These are phyloP conservation scores for Xylariaceae sp. DNA, from an alignment of 2,329 filamentous ascomycete species.

Conservation along the genomic window DNA sequence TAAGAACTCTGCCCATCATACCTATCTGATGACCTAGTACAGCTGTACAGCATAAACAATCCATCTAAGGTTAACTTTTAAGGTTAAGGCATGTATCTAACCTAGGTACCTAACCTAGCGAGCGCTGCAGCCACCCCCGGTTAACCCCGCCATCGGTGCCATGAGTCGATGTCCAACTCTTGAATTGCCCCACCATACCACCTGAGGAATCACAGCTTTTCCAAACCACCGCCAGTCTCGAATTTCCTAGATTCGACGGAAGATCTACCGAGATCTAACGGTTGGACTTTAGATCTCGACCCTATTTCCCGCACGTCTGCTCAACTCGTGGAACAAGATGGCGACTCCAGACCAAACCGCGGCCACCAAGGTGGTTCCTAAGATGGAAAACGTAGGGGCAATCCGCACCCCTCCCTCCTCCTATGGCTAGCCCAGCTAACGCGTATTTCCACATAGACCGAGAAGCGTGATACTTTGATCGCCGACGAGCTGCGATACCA, in stretches of 20 bases:
- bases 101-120: not conserved
- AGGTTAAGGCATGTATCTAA: not conserved
- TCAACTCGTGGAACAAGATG: slow-evolving; percentile 5
- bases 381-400: slow-evolving; percentile 16
- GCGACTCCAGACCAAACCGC: slow-evolving; percentile 10
- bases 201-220: slow-evolving; percentile 14
- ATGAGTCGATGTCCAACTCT: not conserved
- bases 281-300: not conserved
- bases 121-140: not conserved
- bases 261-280: not conserved
- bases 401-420: not conserved
- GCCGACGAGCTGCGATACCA: slow-evolving; percentile 54
- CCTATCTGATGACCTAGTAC: too few relatives aligned
- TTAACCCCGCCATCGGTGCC: not conserved
- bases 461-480: slow-evolving; percentile 19
- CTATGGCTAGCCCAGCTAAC: slow-evolving; percentile 2
- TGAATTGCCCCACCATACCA: slow-evolving; percentile 17
- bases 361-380: slow-evolving; percentile 13
- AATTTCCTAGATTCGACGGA: not conserved
- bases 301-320: not conserved
- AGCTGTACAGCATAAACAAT: too few relatives aligned
- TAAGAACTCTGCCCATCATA: too few relatives aligned
- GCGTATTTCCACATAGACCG: slow-evolving; percentile 10
- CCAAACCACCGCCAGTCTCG: slow-evolving; percentile 2
- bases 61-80: not conserved